Conservation (phyloP, 129 eudicot genomes). For the Centella asiatica region DNA sequence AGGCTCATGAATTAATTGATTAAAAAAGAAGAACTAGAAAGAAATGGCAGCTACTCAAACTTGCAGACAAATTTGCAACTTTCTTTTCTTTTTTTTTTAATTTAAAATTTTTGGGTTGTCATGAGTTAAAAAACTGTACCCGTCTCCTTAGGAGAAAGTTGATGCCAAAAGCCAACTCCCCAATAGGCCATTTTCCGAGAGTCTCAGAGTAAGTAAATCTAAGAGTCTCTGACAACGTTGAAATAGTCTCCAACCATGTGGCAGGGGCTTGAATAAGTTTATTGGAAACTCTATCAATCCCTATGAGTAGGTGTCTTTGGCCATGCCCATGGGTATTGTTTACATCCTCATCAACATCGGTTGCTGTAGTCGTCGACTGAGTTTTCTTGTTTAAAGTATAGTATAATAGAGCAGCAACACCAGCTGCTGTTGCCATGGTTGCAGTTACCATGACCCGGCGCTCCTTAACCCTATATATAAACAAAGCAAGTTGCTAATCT, state of each 20-base stretch:
- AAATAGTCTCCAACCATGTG: constrained; percentile 94
- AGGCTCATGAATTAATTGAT: not conserved
- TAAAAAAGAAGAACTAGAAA: too few species aligned
- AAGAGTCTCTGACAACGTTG: constrained; percentile 90
- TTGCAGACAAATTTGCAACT: not conserved
- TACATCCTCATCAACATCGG: constrained; percentile 39
- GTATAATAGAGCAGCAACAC: constrained; percentile 96
- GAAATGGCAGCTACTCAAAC: not conserved
- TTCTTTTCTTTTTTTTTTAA: too few species aligned
- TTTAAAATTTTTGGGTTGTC: too few species aligned
- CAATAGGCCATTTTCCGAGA: constrained; percentile 97
- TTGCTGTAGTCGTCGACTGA: constrained; percentile 28
- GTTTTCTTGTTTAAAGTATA: constrained; percentile 73
- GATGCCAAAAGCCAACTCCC: constrained; percentile 98
- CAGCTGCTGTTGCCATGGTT: constrained; percentile 98
- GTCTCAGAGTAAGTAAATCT: constrained; percentile 96
- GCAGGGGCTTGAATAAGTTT: constrained; percentile 94
- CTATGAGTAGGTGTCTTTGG: constrained; percentile 30
- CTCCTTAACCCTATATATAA: constrained; percentile 15
- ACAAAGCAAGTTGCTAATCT: not conserved
- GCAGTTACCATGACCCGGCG: constrained; percentile 72
- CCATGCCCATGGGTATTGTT: constrained; percentile 13
- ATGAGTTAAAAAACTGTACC: constrained; percentile 34
- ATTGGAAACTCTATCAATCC: constrained; percentile 64
- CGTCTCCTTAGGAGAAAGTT: constrained; percentile 77